phyloP scores from a whole-genome alignment of 208 protist genomes.

The Crithidia acanthocephali region DNA sequence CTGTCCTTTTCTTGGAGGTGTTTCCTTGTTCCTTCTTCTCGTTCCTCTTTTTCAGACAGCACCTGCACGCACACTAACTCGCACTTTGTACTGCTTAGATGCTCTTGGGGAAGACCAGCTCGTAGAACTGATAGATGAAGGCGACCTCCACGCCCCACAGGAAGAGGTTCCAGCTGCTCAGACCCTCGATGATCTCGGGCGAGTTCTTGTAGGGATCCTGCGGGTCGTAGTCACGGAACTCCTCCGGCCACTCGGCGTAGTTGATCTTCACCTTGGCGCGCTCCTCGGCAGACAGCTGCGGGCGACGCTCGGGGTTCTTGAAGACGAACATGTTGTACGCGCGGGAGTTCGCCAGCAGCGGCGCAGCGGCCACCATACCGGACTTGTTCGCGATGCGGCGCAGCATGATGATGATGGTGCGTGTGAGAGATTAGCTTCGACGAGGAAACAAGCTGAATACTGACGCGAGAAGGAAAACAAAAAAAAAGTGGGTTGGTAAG shows the following conservation, averaged over 20 bases:
- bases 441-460: slow-evolving; percentile 11
- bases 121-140: slow-evolving; percentile 93
- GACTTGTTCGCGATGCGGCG: slow-evolving; percentile 66
- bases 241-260: slow-evolving; percentile 89
- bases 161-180: slow-evolving; percentile 91
- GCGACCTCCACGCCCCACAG: slow-evolving; percentile 87
- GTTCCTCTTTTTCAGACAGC: too few species aligned
- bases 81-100: slow-evolving; percentile 52
- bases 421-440: neutral
- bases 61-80: too few species aligned
- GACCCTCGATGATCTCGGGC: slow-evolving; percentile 84
- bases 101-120: slow-evolving; percentile 86
- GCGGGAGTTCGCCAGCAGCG: slow-evolving; percentile 57
- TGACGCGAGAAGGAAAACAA: neutral
- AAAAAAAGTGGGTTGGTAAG: too few species aligned
- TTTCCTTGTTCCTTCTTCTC: too few species aligned
- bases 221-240: slow-evolving; percentile 92
- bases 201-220: slow-evolving; percentile 94
- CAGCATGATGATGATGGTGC: slow-evolving; percentile 50
- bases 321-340: slow-evolving; percentile 90
- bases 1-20: too few species aligned
- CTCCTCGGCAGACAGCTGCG: slow-evolving; percentile 88
- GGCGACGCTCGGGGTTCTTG: slow-evolving; percentile 87
- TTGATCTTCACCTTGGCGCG: slow-evolving; percentile 89
- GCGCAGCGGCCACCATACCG: slow-evolving; percentile 38